A percentile compares a stretch with the other conserved stretches of the same genome.
These are phyloP conservation scores for Pseudovirgaria hyperparasitica DNA, from an alignment of 2,329 filamentous ascomycete species.

Conservation along the genomic window DNA sequence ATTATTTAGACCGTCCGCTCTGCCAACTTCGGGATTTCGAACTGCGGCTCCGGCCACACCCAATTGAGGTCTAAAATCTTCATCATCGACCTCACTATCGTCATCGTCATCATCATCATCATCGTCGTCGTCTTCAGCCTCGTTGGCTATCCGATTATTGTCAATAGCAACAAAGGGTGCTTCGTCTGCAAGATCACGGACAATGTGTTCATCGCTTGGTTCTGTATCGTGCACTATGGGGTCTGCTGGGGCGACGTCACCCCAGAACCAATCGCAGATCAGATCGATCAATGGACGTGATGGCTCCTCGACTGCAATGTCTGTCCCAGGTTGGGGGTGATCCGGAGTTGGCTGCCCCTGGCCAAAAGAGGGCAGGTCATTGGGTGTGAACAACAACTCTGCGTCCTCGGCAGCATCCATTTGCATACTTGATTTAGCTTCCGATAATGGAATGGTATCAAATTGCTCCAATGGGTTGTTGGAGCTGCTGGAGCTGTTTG, in stretches of 20 bases:
- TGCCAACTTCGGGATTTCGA: slow-evolving; percentile 46
- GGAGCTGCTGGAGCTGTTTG: no score
- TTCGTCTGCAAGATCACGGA: slow-evolving; percentile 47
- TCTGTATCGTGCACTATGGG: slow-evolving; percentile 14
- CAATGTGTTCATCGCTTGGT: slow-evolving; percentile 44
- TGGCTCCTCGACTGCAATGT: slow-evolving; percentile 2
- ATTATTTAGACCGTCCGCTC: slow-evolving; percentile 57
- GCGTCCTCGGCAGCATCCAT: slow-evolving; percentile 1
- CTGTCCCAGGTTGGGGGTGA: not conserved
- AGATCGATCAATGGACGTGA: slow-evolving; percentile 13
- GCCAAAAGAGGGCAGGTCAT: no score
- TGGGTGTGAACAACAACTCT: not conserved
- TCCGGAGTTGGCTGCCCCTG: slow-evolving; percentile 1
- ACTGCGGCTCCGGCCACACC: slow-evolving; percentile 11
- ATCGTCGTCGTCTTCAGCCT: slow-evolving; percentile 22
- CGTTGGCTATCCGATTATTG: slow-evolving; percentile 29
- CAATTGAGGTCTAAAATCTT: slow-evolving; percentile 10
- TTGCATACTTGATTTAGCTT: no score
- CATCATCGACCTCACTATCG: no score
- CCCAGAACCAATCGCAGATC: slow-evolving; percentile 35
- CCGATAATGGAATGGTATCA: no score
- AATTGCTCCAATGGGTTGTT: no score
- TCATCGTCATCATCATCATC: no score
- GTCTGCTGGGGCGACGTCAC: slow-evolving; percentile 25
- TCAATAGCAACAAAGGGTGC: slow-evolving; percentile 46